phyloP scores from a whole-genome alignment of 768 basidiomycete species.

The Auricularia auricula-judae region DNA sequence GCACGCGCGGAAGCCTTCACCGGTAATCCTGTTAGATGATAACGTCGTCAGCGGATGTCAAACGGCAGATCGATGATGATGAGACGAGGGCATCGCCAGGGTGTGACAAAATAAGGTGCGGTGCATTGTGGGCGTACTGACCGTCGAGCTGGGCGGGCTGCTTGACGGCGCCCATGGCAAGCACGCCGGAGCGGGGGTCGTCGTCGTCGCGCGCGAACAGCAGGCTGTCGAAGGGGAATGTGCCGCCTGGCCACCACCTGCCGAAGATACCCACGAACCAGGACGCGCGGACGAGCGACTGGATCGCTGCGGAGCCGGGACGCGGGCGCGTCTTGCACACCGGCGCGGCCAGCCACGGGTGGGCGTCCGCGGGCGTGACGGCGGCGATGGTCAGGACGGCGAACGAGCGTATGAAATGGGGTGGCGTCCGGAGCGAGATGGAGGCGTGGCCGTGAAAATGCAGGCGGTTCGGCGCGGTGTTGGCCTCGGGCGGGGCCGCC shows the following conservation, averaged over 20 bases:
- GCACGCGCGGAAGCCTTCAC: neutral
- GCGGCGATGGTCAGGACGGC: slow-evolving; percentile 81
- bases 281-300: slow-evolving; percentile 42
- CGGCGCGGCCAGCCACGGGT: slow-evolving; percentile 2
- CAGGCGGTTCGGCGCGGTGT: slow-evolving; percentile 35
- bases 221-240: slow-evolving; percentile 35
- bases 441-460: slow-evolving; percentile 91
- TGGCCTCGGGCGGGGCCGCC: slow-evolving; percentile 6
- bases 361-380: slow-evolving; percentile 37
- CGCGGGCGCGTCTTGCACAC: neutral
- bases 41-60: neutral
- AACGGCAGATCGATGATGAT: too few relatives aligned
- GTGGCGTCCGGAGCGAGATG: slow-evolving; percentile 84
- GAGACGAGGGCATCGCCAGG: too few relatives aligned
- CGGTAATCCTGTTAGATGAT: neutral
- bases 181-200: slow-evolving; percentile 66
- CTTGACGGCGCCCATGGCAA: slow-evolving; percentile 65
- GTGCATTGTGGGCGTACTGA: slow-evolving; percentile 20
- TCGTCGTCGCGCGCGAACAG: slow-evolving; percentile 71
- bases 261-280: slow-evolving; percentile 92
- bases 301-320: neutral
- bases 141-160: slow-evolving; percentile 57
- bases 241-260: slow-evolving; percentile 79
- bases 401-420: slow-evolving; percentile 77
- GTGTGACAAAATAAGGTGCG: neutral